Conservation (phyloP, 179 eudicot species). For the Monotropa hypopitys region DNA sequence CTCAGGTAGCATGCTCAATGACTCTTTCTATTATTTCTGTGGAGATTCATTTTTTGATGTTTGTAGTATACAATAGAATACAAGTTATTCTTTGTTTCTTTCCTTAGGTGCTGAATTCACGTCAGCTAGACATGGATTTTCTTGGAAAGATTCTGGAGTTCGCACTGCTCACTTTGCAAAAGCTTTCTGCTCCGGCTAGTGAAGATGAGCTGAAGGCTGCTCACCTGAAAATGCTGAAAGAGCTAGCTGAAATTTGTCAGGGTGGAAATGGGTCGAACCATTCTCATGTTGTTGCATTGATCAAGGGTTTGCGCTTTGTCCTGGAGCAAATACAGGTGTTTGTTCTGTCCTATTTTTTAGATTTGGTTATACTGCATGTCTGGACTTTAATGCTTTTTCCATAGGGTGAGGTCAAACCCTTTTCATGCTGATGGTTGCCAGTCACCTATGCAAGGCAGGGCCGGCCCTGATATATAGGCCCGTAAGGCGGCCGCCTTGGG, state of each 20-base stretch:
- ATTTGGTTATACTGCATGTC: not conserved
- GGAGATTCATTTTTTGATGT: not conserved
- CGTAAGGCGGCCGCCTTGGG: too few relatives aligned
- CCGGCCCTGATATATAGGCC: too few relatives aligned
- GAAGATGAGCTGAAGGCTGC: conserved; percentile 56
- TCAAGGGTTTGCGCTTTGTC: conserved; percentile 81
- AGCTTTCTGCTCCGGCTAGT: conserved; percentile 81
- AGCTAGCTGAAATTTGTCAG: conserved; percentile 46
- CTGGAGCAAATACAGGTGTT: conserved; percentile 70
- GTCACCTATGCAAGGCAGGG: too few relatives aligned
- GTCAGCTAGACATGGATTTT: conserved; percentile 55
- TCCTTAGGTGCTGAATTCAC: conserved; percentile 51
- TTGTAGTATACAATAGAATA: not conserved
- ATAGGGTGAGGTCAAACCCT: not conserved
- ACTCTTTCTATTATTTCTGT: not conserved
- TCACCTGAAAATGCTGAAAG: conserved; percentile 43
- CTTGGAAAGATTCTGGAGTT: conserved; percentile 66
- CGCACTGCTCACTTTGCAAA: conserved; percentile 54
- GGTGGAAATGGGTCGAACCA: conserved; percentile 29
- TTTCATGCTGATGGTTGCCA: not conserved
- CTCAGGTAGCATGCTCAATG: conserved; percentile 37
- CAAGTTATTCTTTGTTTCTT: not conserved
- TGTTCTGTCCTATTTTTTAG: not conserved
- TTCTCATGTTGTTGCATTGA: conserved; percentile 39
- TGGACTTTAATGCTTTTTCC: not conserved